Conservation (phyloP, 192 early-diverging fungal species). For the Umbelopsis ramanniana region DNA sequence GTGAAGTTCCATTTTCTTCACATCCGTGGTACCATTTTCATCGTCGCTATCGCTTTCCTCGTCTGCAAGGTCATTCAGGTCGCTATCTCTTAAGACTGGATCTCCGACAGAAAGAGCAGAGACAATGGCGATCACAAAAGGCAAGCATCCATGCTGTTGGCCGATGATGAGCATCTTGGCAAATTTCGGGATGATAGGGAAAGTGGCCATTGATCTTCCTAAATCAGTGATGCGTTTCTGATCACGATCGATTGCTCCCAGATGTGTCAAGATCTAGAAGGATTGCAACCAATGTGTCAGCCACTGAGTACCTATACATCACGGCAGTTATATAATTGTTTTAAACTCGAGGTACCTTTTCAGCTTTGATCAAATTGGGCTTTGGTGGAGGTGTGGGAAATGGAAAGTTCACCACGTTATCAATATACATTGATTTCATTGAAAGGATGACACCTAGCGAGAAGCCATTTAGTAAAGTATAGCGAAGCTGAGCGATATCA, state of each 20-base stretch:
- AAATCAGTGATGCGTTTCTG: conserved; percentile 78
- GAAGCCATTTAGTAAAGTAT: neutral
- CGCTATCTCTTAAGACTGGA: conserved; percentile 82
- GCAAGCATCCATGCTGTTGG: conserved; percentile 82
- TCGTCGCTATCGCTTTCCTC: conserved; percentile 58
- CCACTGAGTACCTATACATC: neutral
- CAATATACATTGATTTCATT: conserved; percentile 98
- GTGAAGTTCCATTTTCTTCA: conserved; percentile 55
- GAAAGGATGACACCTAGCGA: conserved; percentile 79
- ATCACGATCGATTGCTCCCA: conserved; percentile 72
- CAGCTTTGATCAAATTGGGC: conserved; percentile 75
- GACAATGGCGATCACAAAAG: conserved; percentile 90
- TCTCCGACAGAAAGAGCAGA: conserved; percentile 93
- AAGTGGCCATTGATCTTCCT: conserved; percentile 86
- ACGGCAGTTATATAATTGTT: neutral
- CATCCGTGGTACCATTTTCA: conserved; percentile 47
- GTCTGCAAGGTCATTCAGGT: conserved; percentile 60
- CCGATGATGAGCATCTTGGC: conserved; percentile 91
- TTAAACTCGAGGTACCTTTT: conserved; percentile 48
- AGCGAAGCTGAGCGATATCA: neutral
- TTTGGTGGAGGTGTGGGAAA: conserved; percentile 93
- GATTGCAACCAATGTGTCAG: neutral
- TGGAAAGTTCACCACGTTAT: conserved; percentile 94
- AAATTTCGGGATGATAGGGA: conserved; percentile 92
- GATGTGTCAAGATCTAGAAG: conserved; percentile 63